Conservation (phyloP, 495 filamentous ascomycete genomes). For the Penicillium malachiteum region DNA sequence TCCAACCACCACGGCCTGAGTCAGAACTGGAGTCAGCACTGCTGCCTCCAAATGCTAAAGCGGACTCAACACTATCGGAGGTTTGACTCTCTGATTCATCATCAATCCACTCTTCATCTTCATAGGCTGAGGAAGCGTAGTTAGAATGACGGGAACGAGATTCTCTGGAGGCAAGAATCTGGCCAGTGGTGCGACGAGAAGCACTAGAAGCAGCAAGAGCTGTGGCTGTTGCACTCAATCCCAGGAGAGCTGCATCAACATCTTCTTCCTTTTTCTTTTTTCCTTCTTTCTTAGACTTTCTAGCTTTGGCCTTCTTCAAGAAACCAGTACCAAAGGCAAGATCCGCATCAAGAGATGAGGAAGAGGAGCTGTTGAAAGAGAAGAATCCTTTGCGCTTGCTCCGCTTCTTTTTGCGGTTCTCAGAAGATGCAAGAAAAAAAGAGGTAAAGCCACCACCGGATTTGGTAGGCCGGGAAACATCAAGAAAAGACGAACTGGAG, state of each 20-base stretch:
- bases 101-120: constrained; percentile 63
- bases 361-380: constrained; percentile 58
- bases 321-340: constrained; percentile 49
- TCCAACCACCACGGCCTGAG: constrained; percentile 49
- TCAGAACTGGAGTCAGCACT: constrained; percentile 55
- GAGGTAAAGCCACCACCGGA: constrained; percentile 35
- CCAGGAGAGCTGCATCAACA: constrained; percentile 54
- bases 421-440: constrained; percentile 52
- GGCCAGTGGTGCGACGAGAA: constrained; percentile 33
- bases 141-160: constrained; percentile 28
- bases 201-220: constrained; percentile 47
- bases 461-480: constrained; percentile 33
- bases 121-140: constrained; percentile 34
- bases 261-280: constrained; percentile 44
- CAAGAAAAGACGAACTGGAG: constrained; percentile 33
- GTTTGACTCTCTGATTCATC: constrained; percentile 49
- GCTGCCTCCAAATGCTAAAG: constrained; percentile 55
- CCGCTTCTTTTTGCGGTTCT: constrained; percentile 38
- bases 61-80: constrained; percentile 52
- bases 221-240: constrained; percentile 56
- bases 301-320: constrained; percentile 33
- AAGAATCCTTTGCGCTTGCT: constrained; percentile 56
- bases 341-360: constrained; percentile 57
- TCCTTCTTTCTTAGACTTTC: constrained; percentile 37
- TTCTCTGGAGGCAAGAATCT: constrained; percentile 44